Conservation (phyloP, 192 early-diverging fungal genomes). For the Pilobolus umbonatus region DNA sequence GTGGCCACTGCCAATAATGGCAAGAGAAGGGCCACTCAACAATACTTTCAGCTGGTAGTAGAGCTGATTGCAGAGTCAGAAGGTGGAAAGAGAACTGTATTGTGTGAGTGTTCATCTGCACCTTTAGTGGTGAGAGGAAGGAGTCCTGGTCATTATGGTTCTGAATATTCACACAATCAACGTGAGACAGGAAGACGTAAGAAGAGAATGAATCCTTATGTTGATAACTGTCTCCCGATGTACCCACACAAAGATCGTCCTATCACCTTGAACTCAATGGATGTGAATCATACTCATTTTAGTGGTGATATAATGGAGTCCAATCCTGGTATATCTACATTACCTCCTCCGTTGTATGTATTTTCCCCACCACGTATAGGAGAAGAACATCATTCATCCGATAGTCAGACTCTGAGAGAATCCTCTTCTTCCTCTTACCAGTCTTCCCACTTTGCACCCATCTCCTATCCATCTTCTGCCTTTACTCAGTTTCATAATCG, state of each 20-base stretch:
- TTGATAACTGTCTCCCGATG: no score
- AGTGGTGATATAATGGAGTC: constrained; percentile 3
- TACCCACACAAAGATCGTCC: no score
- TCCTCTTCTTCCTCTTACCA: not conserved
- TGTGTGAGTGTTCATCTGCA: constrained; percentile 62
- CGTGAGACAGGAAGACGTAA: constrained; percentile 4
- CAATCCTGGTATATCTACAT: not conserved
- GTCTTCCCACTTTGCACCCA: not conserved
- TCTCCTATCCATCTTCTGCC: constrained; percentile 2
- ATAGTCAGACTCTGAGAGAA: not conserved
- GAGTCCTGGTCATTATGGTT: constrained; percentile 80
- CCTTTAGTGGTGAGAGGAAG: constrained; percentile 85
- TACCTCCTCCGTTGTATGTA: constrained; percentile 8
- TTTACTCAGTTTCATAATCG: constrained; percentile 2
- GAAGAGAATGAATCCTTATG: no score
- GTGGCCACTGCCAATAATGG: constrained; percentile 89
- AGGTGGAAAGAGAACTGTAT: constrained; percentile 40
- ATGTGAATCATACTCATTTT: no score
- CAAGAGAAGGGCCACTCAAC: constrained; percentile 79
- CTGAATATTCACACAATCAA: not conserved
- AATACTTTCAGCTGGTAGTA: constrained; percentile 73
- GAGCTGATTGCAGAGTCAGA: constrained; percentile 63
- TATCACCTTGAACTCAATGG: no score
- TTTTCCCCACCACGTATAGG: constrained; percentile 13
- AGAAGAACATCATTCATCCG: not conserved